A percentile compares a stretch with the other conserved stretches of the same genome.
Evolutionary conservation across 1,284 basidiomycete genomes (phyloP).

Genomic region (Sanghuangporus baumii): DNA sequence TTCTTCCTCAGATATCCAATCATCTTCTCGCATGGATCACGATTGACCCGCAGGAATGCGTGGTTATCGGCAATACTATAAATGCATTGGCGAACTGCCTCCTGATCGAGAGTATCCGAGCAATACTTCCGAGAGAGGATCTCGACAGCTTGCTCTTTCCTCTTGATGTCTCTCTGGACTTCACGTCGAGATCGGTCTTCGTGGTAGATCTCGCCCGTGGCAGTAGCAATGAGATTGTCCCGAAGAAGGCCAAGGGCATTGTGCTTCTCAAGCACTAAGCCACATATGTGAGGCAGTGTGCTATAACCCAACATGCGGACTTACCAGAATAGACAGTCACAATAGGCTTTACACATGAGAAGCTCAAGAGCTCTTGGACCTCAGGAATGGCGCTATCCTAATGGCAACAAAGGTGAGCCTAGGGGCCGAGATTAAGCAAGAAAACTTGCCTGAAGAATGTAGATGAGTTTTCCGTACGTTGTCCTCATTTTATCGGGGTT

Average conservation of each 20-base stretch:
- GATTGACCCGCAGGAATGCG: slow-evolving; percentile 74
- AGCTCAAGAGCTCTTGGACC: slow-evolving; percentile 68
- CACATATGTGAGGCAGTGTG: not conserved
- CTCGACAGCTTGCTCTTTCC: slow-evolving; percentile 77
- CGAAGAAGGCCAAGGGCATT: slow-evolving; percentile 62
- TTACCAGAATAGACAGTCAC: slow-evolving; percentile 52
- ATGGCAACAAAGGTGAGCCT: slow-evolving; percentile 4
- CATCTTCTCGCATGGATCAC: slow-evolving; percentile 80
- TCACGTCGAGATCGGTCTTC: slow-evolving; percentile 66
- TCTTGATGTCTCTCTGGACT: slow-evolving; percentile 72
- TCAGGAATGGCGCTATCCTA: slow-evolving; percentile 76
- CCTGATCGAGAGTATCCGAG: slow-evolving; percentile 49
- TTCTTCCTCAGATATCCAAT: slow-evolving; percentile 66
- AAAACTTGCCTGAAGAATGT: slow-evolving; percentile 60
- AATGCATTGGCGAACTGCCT: slow-evolving; percentile 65
- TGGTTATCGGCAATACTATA: slow-evolving; percentile 84
- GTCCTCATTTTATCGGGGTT: slow-evolving; percentile 84
- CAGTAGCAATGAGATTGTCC: slow-evolving; percentile 63
- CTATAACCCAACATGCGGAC: not conserved
- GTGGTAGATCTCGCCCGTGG: slow-evolving; percentile 74
- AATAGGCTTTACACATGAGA: slow-evolving; percentile 70
- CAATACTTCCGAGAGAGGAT: slow-evolving; percentile 57
- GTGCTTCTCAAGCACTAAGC: slow-evolving; percentile 48
- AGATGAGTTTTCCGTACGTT: slow-evolving; percentile 79
- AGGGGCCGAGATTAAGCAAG: slow-evolving; percentile 5